These are phyloP conservation scores for Talaromyces piceae DNA, from an alignment of 2,329 filamentous ascomycete species.

Conservation along the genomic window DNA sequence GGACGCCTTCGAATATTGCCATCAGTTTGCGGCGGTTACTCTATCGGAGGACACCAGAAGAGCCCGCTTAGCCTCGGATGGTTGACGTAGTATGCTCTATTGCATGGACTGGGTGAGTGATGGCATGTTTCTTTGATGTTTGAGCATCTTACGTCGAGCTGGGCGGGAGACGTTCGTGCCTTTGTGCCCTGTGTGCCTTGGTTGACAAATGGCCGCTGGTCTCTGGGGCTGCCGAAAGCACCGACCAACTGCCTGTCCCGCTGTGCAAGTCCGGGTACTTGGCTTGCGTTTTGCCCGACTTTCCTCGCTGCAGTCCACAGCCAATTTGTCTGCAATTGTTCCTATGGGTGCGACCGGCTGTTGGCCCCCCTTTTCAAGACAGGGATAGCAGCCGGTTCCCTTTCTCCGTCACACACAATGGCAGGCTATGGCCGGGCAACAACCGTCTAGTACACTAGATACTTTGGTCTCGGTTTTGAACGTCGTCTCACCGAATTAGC, in stretches of 20 bases:
- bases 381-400: not conserved
- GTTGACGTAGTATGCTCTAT: not conserved
- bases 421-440: not conserved
- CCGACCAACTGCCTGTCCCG: not conserved
- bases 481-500: not conserved
- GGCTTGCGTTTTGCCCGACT: not conserved
- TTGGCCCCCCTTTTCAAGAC: not conserved
- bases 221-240: not conserved
- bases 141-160: not conserved
- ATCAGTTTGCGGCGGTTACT: slow-evolving; percentile 1
- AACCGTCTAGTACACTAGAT: not conserved
- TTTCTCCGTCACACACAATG: not conserved
- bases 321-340: not conserved
- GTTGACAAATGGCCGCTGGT: not conserved
- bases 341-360: not conserved
- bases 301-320: not conserved
- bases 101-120: not conserved
- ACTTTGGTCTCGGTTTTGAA: not conserved
- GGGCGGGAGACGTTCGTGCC: not conserved
- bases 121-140: not conserved
- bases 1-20: slow-evolving; percentile 4
- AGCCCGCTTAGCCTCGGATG: slow-evolving; percentile 4
- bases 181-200: too few species aligned
- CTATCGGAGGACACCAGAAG: not conserved
- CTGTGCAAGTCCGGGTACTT: not conserved